Conservation (phyloP, 2,329 filamentous ascomycete genomes). For the Achaetomium macrosporum region DNA sequence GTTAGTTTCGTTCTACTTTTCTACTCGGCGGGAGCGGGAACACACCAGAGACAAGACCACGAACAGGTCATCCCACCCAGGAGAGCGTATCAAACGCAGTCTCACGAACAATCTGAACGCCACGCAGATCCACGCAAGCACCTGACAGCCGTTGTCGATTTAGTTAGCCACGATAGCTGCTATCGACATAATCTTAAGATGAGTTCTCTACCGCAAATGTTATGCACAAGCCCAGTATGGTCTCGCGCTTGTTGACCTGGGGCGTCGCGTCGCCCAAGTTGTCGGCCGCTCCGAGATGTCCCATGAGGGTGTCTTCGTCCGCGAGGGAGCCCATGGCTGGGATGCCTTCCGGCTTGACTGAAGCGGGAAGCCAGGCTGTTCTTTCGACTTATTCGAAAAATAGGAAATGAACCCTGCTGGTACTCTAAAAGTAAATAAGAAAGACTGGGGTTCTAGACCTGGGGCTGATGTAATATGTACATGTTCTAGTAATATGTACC, state of each 20-base stretch:
- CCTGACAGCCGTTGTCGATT: slow-evolving; percentile 13
- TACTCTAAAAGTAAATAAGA: too few relatives aligned
- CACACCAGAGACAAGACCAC: slow-evolving; percentile 31
- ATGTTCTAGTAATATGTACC: too few relatives aligned
- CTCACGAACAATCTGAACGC: slow-evolving; percentile 23
- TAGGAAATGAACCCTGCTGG: too few relatives aligned
- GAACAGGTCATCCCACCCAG: slow-evolving; percentile 34
- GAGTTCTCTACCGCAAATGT: slow-evolving; percentile 24
- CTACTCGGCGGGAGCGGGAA: not conserved
- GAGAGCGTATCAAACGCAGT: slow-evolving; percentile 26
- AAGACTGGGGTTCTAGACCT: too few relatives aligned
- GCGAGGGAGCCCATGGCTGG: not conserved
- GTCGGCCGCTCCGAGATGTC: slow-evolving; percentile 9
- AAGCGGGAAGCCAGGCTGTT: too few relatives aligned
- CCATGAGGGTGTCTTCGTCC: slow-evolving; percentile 8
- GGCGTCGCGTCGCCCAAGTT: slow-evolving; percentile 27
- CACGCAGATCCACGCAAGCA: slow-evolving; percentile 23
- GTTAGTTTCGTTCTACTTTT: too few relatives aligned
- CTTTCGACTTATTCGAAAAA: too few relatives aligned
- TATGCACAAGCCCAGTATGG: slow-evolving; percentile 29
- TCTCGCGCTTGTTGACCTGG: slow-evolving; percentile 25
- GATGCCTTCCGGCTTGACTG: not conserved
- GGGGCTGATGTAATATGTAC: too few relatives aligned
- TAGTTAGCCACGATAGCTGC: too few relatives aligned
- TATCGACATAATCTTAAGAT: too few relatives aligned